Base-by-base conservation (phyloP, 805 yeast genomes). In the Metschnikowia matae region DNA sequence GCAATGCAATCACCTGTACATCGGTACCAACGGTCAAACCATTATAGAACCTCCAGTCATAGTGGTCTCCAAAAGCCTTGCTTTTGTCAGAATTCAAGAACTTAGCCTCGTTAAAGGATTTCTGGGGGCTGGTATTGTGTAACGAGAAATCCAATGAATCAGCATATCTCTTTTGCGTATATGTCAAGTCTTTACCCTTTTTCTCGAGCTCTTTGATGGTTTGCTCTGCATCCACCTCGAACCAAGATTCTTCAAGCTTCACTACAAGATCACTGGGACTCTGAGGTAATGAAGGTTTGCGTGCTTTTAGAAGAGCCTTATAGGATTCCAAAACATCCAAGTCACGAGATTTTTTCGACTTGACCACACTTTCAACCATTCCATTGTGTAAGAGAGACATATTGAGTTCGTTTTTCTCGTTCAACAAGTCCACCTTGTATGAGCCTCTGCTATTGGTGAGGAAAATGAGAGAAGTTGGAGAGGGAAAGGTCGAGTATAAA, bases 401-500 rank as follows among this genome's bases (percentile, higher is more conserved):
- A 13, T 50, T 35, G 14, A 60, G 13, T 34, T 54, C 51, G 48
- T 64, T 64, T 3, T 46, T 50, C 26, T 29, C 35, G 46, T 57
- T 34, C 33, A 46, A 15, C 10, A 63, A 58, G n/a, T 58, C 53
- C 33, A 66, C 59, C 33, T 50, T 59, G 46, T 61, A 64, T 3
- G 67, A 57, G 10, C 61, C 61, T 13, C 46, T 48, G 32, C 44
- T 44, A 35, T 56, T 54, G 4, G 69, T 66, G 50, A 71, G 54
- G 32, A 71, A 62, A 6, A 71, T 61, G 15, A 71, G 18, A 45
- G 62, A 62, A 5, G 53, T 48, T 2, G 76, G 76, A 14, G 67
- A 48, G 4, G 63, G 63, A 17, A 68, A 65, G 3, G 48, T 17
- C 11, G 67, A 47, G 51, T 63, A 66, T 31, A 71, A 50, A 45